phyloP scores from a whole-genome alignment of 108 stramenopile species.

The Pseudonitzschia multiseries region DNA sequence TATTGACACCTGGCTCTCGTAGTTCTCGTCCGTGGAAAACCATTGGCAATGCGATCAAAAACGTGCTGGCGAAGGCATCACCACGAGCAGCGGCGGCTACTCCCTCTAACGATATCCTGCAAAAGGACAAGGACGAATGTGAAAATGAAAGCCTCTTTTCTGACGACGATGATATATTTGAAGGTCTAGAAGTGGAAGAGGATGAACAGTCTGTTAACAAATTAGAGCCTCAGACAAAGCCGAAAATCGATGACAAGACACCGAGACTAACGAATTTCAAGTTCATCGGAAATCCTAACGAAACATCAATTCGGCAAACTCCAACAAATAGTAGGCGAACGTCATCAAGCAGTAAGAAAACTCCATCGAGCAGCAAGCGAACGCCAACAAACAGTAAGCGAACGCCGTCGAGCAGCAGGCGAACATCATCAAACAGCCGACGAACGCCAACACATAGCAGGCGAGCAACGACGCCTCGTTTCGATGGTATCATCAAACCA shows the following conservation, averaged over 20 bases:
- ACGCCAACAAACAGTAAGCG: background rate
- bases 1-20: slow-evolving; percentile 17
- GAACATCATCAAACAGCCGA: background rate
- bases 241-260: background rate
- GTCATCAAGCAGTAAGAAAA: background rate
- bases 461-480: background rate
- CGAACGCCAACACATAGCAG: background rate
- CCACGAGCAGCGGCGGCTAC: slow-evolving; percentile 10
- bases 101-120: background rate
- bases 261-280: background rate
- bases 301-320: background rate
- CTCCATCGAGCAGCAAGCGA: background rate
- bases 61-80: slow-evolving; percentile 32
- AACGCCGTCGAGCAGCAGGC: background rate
- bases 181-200: slow-evolving; percentile 32
- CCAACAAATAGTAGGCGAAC: background rate
- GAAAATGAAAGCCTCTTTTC: slow-evolving; percentile 7
- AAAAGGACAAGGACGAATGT: background rate
- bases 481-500: background rate
- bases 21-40: slow-evolving; percentile 13
- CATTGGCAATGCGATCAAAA: slow-evolving; percentile 26
- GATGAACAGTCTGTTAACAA: background rate
- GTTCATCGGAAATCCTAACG: background rate
- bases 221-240: background rate
- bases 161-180: slow-evolving; percentile 41